Percentiles rank a stretch among this genome's conserved stretches.
Conservation (phyloP, 192 early-diverging fungal species). For the Coemansia sp. region DNA sequence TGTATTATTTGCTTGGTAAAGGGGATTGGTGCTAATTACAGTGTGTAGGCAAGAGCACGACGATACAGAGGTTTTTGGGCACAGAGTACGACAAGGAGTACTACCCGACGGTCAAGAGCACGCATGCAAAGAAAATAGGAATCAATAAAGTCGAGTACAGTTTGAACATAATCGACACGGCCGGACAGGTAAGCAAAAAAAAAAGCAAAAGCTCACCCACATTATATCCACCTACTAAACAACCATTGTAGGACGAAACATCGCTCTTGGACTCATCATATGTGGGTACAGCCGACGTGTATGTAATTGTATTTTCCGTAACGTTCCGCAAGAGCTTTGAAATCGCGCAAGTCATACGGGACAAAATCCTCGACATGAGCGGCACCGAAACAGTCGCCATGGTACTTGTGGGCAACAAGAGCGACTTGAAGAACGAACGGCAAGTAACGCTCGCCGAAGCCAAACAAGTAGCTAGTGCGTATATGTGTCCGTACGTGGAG, state of each 20-base stretch:
- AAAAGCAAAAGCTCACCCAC: too few relatives aligned
- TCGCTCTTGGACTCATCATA: conserved; percentile 91
- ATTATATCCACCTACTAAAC: too few relatives aligned
- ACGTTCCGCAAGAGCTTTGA: conserved; percentile 84
- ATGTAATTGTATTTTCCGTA: conserved; percentile 92
- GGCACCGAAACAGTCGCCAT: conserved; percentile 89
- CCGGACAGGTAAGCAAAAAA: conserved; percentile 85
- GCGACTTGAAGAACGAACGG: conserved; percentile 75
- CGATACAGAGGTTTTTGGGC: conserved; percentile 91
- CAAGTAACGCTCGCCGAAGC: conserved; percentile 70
- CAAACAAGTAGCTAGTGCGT: conserved; percentile 72
- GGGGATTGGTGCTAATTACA: neutral
- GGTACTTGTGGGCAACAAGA: conserved; percentile 92
- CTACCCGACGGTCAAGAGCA: conserved; percentile 95
- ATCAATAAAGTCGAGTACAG: conserved; percentile 82
- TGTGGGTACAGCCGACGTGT: conserved; percentile 89
- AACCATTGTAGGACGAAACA: conserved; percentile 73
- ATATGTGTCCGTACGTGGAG: conserved; percentile 86
- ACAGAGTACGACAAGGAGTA: conserved; percentile 90
- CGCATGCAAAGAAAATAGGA: conserved; percentile 83
- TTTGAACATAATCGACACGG: conserved; percentile 92
- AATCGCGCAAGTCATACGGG: conserved; percentile 83
- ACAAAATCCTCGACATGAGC: conserved; percentile 91
- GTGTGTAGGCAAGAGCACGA: conserved; percentile 75
- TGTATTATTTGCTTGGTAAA: neutral